Evolutionary conservation across 2,329 filamentous ascomycete genomes (phyloP).

Genomic region (Torrubiella hemipterigena): DNA sequence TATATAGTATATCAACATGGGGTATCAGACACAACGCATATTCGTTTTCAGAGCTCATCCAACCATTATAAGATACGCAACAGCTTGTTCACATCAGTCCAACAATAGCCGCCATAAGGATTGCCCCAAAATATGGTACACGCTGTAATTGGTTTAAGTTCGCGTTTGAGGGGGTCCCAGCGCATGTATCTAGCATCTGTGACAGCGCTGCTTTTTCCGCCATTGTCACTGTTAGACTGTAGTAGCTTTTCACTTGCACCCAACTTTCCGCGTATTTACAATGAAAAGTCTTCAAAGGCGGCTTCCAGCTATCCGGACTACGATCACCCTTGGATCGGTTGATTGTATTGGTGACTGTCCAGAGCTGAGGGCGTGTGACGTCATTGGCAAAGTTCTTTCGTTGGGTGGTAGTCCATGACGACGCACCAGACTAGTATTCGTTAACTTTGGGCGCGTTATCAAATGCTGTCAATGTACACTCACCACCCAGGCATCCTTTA

Average conservation of each 20-base stretch:
- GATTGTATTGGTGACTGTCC: slow-evolving; percentile 67
- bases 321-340: slow-evolving; percentile 65
- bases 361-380: slow-evolving; percentile 60
- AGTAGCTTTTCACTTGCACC: slow-evolving; percentile 68
- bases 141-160: too few relatives aligned
- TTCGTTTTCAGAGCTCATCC: too few relatives aligned
- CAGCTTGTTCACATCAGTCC: too few relatives aligned
- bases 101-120: not conserved
- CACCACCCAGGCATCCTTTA: slow-evolving; percentile 70
- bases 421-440: slow-evolving; percentile 50
- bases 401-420: slow-evolving; percentile 55
- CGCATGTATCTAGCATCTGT: slow-evolving; percentile 54
- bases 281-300: slow-evolving; percentile 54
- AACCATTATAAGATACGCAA: too few relatives aligned
- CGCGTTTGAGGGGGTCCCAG: too few relatives aligned
- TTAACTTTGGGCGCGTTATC: slow-evolving; percentile 5
- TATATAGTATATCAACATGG: too few relatives aligned
- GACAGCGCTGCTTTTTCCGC: slow-evolving; percentile 60
- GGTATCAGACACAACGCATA: too few relatives aligned
- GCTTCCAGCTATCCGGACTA: slow-evolving; percentile 67
- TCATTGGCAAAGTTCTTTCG: slow-evolving; percentile 68
- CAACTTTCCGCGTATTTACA: slow-evolving; percentile 71
- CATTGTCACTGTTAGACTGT: slow-evolving; percentile 53
- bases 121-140: too few relatives aligned
- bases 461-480: slow-evolving; percentile 11